Base-by-base conservation (phyloP, 202 grass and related monocot species). In the Musa balbisiana region DNA sequence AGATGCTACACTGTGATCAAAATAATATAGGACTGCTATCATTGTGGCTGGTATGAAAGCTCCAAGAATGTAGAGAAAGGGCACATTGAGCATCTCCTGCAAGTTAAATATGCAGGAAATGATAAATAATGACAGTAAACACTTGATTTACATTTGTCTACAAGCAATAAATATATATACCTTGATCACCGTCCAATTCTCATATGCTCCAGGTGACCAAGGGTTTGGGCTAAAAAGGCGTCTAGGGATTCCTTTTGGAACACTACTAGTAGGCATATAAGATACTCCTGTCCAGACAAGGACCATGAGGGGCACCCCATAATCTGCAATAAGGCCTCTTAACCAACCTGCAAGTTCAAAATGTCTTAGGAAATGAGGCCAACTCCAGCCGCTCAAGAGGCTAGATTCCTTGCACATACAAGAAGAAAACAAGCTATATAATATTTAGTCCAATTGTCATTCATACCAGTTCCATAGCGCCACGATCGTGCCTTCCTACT, bases 21-120 rank as follows among this genome's bases (percentile, higher is more conserved):
- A 99, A 69, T 92, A 99, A 73, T 99, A 99, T 8, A 99, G 91
- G 62, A 99, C 96, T 75, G 96, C 89, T 73, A 99, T 99, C 96
- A 99, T 95, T 1, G 91, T 99, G 23, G 96, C 96, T 14, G 96
- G 96, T 84, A 99, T 88, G 85, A 99, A 95, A 76, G 96, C 91
- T 22, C 91, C 96, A 27, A 99, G 50, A 58, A 99, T 99, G 85
- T 99, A 99, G 55, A 92, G 67, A 76, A 90, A 87, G 10, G 96
- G 96, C 72, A 99, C 85, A 71, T 95, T 76, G 15, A 84, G 53
- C 96, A 99, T 95, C 22, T 99, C 91, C 96, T 99, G 85, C 55
- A 66, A 76, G 82, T 74, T 80, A 64, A 29, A 53, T 11, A 55
- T 9, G 4, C 22, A 73, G 58, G n/a, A n/a, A 15, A 15, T 19